These are phyloP conservation scores for Sporobolus alterniflorus DNA, from an alignment of 202 grass and related monocot genomes.

Conservation along the genomic window DNA sequence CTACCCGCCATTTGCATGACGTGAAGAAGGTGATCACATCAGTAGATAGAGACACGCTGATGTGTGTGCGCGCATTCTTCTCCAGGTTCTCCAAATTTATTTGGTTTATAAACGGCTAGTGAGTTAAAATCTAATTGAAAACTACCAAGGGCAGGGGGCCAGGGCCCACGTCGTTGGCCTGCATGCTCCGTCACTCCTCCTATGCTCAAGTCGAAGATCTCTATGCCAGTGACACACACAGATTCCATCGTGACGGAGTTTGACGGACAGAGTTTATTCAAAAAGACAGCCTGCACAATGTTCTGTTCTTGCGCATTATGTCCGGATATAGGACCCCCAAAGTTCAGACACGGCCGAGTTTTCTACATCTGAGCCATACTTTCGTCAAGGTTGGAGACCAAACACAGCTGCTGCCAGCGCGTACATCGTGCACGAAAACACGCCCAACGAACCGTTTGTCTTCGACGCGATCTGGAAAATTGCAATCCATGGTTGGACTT, in stretches of 20 bases:
- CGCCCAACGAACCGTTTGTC: slow-evolving; percentile 7
- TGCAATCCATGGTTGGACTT: background rate
- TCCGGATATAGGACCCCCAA: background rate
- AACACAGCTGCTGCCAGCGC: background rate
- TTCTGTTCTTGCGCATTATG: slow-evolving; percentile 19
- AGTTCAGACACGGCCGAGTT: slow-evolving; percentile 15
- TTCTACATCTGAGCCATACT: background rate
- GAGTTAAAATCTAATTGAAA: too few species aligned
- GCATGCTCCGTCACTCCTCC: too few species aligned
- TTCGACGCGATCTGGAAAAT: slow-evolving; percentile 4
- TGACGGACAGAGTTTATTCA: background rate
- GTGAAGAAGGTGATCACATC: background rate
- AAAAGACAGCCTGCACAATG: background rate
- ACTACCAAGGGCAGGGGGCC: too few species aligned
- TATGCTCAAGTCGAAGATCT: too few species aligned
- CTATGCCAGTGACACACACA: too few species aligned
- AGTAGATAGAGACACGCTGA: background rate
- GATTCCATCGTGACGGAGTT: too few species aligned
- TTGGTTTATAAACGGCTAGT: too few species aligned
- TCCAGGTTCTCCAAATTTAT: too few species aligned
- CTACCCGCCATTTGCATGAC: background rate
- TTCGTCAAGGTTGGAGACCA: slow-evolving; percentile 18
- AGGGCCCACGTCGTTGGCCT: too few species aligned
- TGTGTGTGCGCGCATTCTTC: background rate
- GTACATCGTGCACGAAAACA: background rate